These are phyloP conservation scores for Gloeostereum incarnatum DNA, from an alignment of 768 basidiomycete genomes.

Conservation along the genomic window DNA sequence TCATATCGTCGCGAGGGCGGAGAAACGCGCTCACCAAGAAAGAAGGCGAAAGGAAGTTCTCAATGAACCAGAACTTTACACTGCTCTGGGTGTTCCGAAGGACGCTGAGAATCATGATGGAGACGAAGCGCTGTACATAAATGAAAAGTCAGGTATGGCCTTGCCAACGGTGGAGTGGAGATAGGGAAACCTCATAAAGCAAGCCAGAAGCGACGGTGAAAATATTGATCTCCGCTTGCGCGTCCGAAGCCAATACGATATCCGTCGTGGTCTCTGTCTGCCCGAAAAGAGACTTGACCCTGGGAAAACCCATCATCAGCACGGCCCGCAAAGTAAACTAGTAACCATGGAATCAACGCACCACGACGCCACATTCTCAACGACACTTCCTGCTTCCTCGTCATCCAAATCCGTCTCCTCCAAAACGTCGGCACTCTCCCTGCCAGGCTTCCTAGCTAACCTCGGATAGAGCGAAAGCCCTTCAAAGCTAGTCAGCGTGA, in stretches of 20 bases:
- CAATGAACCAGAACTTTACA: conserved; percentile 99
- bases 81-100: conserved; percentile 87
- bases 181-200: conserved; percentile 71
- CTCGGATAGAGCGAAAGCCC: conserved; percentile 85
- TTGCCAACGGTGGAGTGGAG: neutral
- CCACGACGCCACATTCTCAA: conserved; percentile 45
- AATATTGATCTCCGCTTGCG: conserved; percentile 92
- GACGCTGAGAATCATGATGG: conserved; percentile 97
- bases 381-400: conserved; percentile 23
- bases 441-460: conserved; percentile 58
- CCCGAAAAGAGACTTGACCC: conserved; percentile 6
- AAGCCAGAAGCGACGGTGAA: conserved; percentile 98
- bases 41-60: conserved; percentile 96
- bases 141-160: neutral
- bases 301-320: neutral
- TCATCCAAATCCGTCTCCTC: conserved; percentile 27
- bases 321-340: neutral
- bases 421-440: conserved; percentile 79
- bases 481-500: conserved; percentile 84
- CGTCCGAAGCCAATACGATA: conserved; percentile 15
- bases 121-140: conserved; percentile 73
- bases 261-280: conserved; percentile 12
- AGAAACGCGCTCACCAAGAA: conserved; percentile 59
- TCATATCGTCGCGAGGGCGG: neutral
- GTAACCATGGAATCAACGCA: conserved; percentile 12